Evolutionary conservation across 495 filamentous ascomycete species (phyloP), one percentile per base, ranked within the genome.

Genomic region (Venustampulla echinocandica): DNA sequence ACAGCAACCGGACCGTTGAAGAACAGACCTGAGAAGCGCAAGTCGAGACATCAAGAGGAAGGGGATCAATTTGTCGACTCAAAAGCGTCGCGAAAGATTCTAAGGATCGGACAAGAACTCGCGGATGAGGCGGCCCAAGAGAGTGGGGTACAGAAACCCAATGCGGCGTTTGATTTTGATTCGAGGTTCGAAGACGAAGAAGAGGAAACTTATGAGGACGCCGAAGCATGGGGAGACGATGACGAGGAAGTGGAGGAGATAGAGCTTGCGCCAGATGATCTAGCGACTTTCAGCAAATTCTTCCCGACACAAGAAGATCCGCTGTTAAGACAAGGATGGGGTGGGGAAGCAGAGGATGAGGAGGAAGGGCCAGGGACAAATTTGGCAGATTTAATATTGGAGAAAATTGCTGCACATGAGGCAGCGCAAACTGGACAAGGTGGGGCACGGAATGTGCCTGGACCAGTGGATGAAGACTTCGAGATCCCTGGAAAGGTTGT

Each of bases 321-420:
- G 1, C 61, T 78, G 39, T 55, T 78, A 38, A 67, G 66, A 34
- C 60, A 68, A 33, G 71, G 71, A 13, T 71, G 73, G 72, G 64
- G 66, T 40, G 64, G 65, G 17, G 38, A 63, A 34, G 61, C 58
- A 23, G 65, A 65, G 4, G 65, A 64, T 3, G 62, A 57, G n/a
- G 67, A 70, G 34, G 67, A 75, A 32, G 68, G 70, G 46, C 69
- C 68, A 10, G 52, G 52, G 13, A 87, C 85, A 43, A 90, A 95
- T 57, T 72, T 99, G 40, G 86, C 93, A 23, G 92, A 92, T 55
- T 65, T 97, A 42, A 96, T 96, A 43, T 66, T 99, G 11, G 79
- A 87, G 54, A 95, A 93, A 66, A 99, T 99, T 56, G 89, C 89
- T 10, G 82, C 82, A 49, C 85, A 92, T 58, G 93, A 99, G 69